These are phyloP conservation scores for Gnomoniopsis smithogilvyi DNA, from an alignment of 2,329 filamentous ascomycete genomes.

Conservation along the genomic window DNA sequence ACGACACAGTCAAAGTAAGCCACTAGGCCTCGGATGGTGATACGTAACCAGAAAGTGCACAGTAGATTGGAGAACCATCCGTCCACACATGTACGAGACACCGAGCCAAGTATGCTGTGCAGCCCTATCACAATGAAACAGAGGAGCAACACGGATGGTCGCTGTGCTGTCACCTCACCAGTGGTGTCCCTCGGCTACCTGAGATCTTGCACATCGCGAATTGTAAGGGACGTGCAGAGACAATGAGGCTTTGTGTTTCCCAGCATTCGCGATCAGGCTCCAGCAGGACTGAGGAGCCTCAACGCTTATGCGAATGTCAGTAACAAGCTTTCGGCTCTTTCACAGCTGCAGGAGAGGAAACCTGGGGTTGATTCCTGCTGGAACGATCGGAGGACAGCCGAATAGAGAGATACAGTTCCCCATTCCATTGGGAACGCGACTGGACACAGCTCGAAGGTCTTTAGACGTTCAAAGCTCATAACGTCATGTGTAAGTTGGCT, in stretches of 20 bases:
- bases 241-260: background rate
- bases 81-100: background rate
- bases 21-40: background rate
- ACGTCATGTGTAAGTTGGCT: background rate
- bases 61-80: constrained; percentile 3
- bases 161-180: constrained; percentile 1
- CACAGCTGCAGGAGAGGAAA: background rate
- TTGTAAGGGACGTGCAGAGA: background rate
- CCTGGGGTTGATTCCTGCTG: background rate
- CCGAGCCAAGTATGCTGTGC: background rate
- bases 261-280: background rate
- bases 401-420: background rate
- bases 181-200: background rate
- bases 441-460: background rate
- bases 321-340: background rate
- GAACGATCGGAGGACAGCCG: background rate
- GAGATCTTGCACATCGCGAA: background rate
- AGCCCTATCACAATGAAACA: constrained; percentile 3
- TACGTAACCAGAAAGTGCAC: constrained; percentile 1
- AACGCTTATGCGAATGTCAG: background rate
- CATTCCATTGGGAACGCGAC: background rate
- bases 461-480: background rate
- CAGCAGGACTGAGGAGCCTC: background rate
- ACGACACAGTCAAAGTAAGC: background rate
- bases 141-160: background rate